Conservation (phyloP, 345 rosid genomes). For the Eucalyptus dawsonii region DNA sequence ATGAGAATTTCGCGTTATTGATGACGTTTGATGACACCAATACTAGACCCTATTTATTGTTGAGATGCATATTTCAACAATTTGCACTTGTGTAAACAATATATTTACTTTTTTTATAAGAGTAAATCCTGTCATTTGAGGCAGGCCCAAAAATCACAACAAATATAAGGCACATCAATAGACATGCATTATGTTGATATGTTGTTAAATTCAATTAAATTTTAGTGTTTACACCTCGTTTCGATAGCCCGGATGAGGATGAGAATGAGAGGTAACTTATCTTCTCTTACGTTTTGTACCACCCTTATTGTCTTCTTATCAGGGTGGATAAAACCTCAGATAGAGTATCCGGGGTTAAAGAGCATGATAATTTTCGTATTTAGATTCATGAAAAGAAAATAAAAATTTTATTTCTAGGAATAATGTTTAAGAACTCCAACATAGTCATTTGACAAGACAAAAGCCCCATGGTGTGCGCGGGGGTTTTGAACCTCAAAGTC, state of each 20-base stretch:
- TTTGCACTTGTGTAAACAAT: not conserved
- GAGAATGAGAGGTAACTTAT: not conserved
- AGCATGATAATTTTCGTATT: too few species aligned
- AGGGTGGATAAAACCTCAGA: not conserved
- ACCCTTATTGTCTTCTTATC: not conserved
- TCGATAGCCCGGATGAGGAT: not conserved
- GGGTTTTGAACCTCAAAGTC: not conserved
- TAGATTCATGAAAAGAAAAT: not conserved
- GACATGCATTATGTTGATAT: not conserved
- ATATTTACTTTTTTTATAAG: not conserved
- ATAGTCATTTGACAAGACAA: not conserved
- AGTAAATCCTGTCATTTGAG: not conserved
- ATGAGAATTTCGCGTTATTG: not conserved
- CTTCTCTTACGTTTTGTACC: not conserved
- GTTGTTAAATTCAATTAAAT: not conserved
- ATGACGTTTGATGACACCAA: not conserved
- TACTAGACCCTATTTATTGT: not conserved
- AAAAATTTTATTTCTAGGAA: too few species aligned
- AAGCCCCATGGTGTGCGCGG: not conserved
- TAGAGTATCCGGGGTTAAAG: not conserved
- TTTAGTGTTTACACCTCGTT: not conserved
- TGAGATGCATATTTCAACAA: not conserved
- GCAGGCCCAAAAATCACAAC: not conserved
- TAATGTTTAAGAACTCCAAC: not conserved
- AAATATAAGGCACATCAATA: not conserved